Evolutionary conservation across 371 early-diverging fungal genomes (phyloP), one percentile per base, ranked within the genome.

Genomic region (Mortierella polycephala): DNA sequence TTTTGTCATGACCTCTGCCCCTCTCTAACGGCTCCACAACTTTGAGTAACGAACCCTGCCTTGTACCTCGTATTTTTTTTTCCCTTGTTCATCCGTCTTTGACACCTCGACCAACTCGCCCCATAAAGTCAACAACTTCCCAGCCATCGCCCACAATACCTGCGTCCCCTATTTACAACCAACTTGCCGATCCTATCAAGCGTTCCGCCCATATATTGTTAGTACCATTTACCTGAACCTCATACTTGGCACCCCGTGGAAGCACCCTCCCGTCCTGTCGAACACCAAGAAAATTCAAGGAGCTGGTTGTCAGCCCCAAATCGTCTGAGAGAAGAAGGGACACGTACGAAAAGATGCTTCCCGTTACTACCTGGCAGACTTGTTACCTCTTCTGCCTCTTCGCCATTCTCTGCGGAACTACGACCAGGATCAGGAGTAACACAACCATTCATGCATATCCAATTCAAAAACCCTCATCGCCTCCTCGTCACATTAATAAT

Each of bases 381-480:
- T 57, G 47, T 40, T 55, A 41, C 45, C 46, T 74, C 51, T 53
- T 51, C 61, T 64, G 60, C 23, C 52, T 69, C n/a, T 23, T 72
- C 16, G 44, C 68, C 64, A 57, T 67, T 30, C 57, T 72, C 50
- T 46, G 56, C 42, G 58, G 60, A 37, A 37, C 60, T 16, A 55
- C 61, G 16, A 53, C 52, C 42, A 55, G n/a, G 8, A 16, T 42
- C 4, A 30, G 30, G 30, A 30, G 30, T 30, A 30, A 30, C 30
- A 30, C 30, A 30, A 4, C 30, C 30, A 20, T 62, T 52, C 53
- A 62, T 52, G 62, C 62, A 20, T 18, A 62, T 20, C 62, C 62
- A 5, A 52, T 62, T 44, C 18, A 30, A 11, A 49, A 14, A 21
- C 61, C 40, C 60, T 16, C 53, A 46, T 49, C 14, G 40, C 46